A percentile compares a stretch with the other conserved stretches of the same genome.
These are phyloP conservation scores for Metschnikowia henanensis DNA, from an alignment of 805 yeast genomes.

Conservation along the genomic window DNA sequence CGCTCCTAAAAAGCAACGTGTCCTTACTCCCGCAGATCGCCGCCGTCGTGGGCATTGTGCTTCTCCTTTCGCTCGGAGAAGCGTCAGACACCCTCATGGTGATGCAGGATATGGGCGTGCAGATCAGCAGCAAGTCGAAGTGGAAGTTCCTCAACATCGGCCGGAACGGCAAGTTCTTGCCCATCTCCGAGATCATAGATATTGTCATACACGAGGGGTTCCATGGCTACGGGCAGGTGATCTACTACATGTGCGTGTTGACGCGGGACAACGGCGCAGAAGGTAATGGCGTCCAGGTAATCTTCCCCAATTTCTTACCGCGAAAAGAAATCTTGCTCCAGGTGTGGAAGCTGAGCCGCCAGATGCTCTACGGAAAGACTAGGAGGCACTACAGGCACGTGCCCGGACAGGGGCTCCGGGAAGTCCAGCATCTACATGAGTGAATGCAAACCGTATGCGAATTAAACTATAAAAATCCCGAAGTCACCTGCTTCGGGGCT, in stretches of 20 bases:
- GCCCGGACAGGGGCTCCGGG: conserved; percentile 23
- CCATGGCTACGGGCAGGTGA: conserved; percentile 59
- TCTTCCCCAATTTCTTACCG: conserved; percentile 45
- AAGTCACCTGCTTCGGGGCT: too few relatives aligned
- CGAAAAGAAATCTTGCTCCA: conserved; percentile 38
- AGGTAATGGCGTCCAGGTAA: conserved; percentile 30
- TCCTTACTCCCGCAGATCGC: not conserved
- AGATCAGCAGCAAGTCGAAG: conserved; percentile 30
- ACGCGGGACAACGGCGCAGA: conserved; percentile 32
- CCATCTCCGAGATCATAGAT: conserved; percentile 57
- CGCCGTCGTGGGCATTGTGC: conserved; percentile 6
- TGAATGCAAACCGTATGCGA: conserved; percentile 1
- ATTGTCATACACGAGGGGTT: conserved; percentile 77
- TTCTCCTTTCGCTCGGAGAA: conserved; percentile 29
- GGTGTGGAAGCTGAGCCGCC: conserved; percentile 41
- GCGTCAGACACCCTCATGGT: conserved; percentile 45
- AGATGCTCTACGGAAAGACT: conserved; percentile 29
- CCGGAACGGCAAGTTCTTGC: conserved; percentile 46
- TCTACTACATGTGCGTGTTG: conserved; percentile 62
- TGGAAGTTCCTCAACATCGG: conserved; percentile 17
- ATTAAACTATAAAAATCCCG: not conserved
- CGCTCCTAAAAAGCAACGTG: not conserved
- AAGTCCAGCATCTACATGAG: conserved; percentile 17
- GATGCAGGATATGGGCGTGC: conserved; percentile 49
- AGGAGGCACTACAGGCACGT: conserved; percentile 19